Conservation (phyloP, 2,329 filamentous ascomycete genomes). For the Acephala macrosclerotiorum region DNA sequence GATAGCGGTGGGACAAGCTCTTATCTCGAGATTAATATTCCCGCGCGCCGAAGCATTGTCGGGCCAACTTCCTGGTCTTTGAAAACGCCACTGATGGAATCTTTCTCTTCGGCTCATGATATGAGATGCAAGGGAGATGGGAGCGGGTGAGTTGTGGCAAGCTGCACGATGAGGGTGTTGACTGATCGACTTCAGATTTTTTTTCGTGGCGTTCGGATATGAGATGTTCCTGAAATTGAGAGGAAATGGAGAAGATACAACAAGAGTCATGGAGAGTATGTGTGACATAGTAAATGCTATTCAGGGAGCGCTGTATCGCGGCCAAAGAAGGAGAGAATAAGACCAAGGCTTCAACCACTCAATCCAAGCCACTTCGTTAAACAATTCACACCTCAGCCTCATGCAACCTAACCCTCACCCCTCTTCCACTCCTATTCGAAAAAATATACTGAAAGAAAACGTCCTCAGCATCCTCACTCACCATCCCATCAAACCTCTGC, state of each 20-base stretch:
- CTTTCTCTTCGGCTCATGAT: background rate
- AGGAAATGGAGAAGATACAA: background rate
- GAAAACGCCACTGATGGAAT: conserved; percentile 4
- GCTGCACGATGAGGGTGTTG: background rate
- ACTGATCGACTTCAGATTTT: background rate
- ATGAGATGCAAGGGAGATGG: background rate
- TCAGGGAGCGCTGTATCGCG: background rate
- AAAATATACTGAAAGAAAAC: conserved; percentile 40
- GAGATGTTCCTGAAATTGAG: background rate
- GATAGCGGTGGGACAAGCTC: background rate
- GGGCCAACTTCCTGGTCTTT: background rate
- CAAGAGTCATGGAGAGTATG: background rate
- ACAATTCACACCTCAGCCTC: conserved; percentile 20
- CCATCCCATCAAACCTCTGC: conserved; percentile 45
- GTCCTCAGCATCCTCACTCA: conserved; percentile 41
- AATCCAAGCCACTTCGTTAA: background rate
- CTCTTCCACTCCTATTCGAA: conserved; percentile 42
- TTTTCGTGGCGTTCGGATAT: background rate
- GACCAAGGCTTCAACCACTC: background rate
- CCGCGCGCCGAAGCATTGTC: background rate
- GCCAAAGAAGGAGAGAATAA: background rate
- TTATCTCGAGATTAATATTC: background rate
- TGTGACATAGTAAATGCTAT: too few relatives aligned
- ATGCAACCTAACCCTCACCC: conserved; percentile 45
- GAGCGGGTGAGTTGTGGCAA: background rate